Conservation (phyloP, 495 filamentous ascomycete species). For the Podospora fimiseda region DNA sequence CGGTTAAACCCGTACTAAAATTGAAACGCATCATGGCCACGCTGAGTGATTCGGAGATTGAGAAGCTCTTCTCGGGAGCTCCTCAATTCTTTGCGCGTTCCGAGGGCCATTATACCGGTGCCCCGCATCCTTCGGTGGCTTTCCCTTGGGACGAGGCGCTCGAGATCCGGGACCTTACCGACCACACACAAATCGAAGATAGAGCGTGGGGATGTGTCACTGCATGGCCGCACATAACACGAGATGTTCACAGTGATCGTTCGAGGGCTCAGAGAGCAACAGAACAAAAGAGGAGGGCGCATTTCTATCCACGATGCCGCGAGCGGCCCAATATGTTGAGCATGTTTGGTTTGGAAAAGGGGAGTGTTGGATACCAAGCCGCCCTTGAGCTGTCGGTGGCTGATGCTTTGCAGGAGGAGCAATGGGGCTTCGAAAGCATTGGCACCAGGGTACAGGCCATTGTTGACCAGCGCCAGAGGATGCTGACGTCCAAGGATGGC, state of each 20-base stretch:
- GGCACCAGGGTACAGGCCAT: conserved; percentile 36
- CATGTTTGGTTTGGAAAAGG: conserved; percentile 64
- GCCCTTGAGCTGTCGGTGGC: conserved; percentile 63
- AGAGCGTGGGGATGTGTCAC: conserved; percentile 49
- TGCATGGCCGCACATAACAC: conserved; percentile 44
- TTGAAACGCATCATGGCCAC: conserved; percentile 49
- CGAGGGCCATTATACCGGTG: conserved; percentile 46
- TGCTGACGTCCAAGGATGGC: conserved; percentile 43
- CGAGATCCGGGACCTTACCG: conserved; percentile 55
- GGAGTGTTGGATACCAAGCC: conserved; percentile 67
- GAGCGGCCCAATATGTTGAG: conserved; percentile 70
- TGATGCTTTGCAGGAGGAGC: conserved; percentile 52
- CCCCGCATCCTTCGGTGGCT: conserved; percentile 57
- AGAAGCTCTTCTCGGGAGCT: conserved; percentile 68
- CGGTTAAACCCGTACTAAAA: conserved; percentile 37
- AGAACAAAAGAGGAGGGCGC: conserved; percentile 40
- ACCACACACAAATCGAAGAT: conserved; percentile 52
- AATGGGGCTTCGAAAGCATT: conserved; percentile 41
- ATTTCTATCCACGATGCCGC: conserved; percentile 53
- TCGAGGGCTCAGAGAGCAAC: conserved; percentile 27
- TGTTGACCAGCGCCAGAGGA: conserved; percentile 42
- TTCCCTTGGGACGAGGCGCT: conserved; percentile 66
- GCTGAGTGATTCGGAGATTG: conserved; percentile 56
- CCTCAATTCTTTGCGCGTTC: conserved; percentile 63
- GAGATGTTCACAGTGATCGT: conserved; percentile 36